These are phyloP conservation scores for Claviceps digitariae DNA, from an alignment of 2,329 filamentous ascomycete species.

Conservation along the genomic window DNA sequence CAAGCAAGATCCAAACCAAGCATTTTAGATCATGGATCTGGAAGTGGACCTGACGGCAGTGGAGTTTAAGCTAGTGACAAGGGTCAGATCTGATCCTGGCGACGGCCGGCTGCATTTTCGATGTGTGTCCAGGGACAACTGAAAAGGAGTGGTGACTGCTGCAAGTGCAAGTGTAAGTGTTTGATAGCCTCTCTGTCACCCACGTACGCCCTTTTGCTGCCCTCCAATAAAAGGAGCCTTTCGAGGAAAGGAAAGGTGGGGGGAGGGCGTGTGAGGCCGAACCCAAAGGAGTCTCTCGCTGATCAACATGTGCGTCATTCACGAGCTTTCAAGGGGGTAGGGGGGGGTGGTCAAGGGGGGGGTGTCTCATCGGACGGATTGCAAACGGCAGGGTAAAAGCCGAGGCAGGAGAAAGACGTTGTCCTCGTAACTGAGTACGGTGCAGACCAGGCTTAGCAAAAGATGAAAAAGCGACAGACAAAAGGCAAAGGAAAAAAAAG, in stretches of 20 bases:
- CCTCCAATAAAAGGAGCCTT: background rate
- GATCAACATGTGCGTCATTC: slow-evolving; percentile 6
- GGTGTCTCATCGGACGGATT: slow-evolving; percentile 23
- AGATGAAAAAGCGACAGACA: slow-evolving; percentile 5
- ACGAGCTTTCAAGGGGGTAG: slow-evolving; percentile 11
- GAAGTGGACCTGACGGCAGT: slow-evolving; percentile 21
- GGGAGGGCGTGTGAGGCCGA: background rate
- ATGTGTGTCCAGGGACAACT: background rate
- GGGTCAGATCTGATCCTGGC: slow-evolving; percentile 3
- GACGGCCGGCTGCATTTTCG: slow-evolving; percentile 5
- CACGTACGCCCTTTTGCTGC: background rate
- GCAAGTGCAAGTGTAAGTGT: too few species aligned
- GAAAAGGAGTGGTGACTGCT: background rate
- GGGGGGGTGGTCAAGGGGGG: too few species aligned
- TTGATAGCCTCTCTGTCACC: background rate
- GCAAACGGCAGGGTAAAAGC: slow-evolving; percentile 6
- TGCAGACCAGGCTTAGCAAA: background rate
- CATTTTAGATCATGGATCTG: slow-evolving; percentile 18
- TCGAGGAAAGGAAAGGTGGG: background rate
- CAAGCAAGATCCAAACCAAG: slow-evolving; percentile 20
- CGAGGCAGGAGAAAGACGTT: background rate
- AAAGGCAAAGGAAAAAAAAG: background rate
- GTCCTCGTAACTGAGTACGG: background rate
- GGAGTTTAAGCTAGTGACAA: slow-evolving; percentile 4
- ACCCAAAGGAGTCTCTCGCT: background rate